phyloP scores from a whole-genome alignment of 331 rosid species.

The Pyrus hybrid region DNA sequence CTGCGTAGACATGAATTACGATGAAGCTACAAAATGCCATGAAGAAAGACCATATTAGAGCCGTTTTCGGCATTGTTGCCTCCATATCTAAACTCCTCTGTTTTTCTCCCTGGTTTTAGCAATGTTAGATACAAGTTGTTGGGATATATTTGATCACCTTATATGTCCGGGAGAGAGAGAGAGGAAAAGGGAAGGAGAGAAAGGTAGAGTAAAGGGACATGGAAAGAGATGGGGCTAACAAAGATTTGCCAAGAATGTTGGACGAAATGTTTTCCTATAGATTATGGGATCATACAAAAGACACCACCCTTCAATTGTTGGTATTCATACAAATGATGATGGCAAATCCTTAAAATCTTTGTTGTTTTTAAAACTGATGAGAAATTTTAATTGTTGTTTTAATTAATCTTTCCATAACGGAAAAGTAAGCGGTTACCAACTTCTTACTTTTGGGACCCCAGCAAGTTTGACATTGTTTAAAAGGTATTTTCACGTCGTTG shows the following conservation, averaged over 20 bases:
- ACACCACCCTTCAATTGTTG: slow-evolving; percentile 12
- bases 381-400: background rate
- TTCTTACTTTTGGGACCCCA: slow-evolving; percentile 31
- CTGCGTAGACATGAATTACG: slow-evolving; percentile 13
- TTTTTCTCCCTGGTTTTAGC: background rate
- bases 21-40: slow-evolving; percentile 18
- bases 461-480: slow-evolving; percentile 27
- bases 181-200: background rate
- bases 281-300: slow-evolving; percentile 23
- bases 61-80: slow-evolving; percentile 20
- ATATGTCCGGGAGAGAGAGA: slow-evolving; percentile 4
- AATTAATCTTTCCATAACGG: slow-evolving; percentile 5
- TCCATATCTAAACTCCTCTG: background rate
- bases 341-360: background rate
- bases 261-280: slow-evolving; percentile 19
- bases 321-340: background rate
- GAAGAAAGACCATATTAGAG: slow-evolving; percentile 10
- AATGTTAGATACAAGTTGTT: slow-evolving; percentile 14
- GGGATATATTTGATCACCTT: slow-evolving; percentile 3
- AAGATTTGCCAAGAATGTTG: slow-evolving; percentile 36
- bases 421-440: slow-evolving; percentile 48
- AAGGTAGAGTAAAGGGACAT: slow-evolving; percentile 16
- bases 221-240: slow-evolving; percentile 42
- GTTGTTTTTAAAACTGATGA: background rate
- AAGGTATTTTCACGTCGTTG: slow-evolving; percentile 20